A percentile compares a stretch with the other conserved stretches of the same genome.
Evolutionary conservation across 1,284 basidiomycete genomes (phyloP).

Genomic region (Porodaedalea pini): DNA sequence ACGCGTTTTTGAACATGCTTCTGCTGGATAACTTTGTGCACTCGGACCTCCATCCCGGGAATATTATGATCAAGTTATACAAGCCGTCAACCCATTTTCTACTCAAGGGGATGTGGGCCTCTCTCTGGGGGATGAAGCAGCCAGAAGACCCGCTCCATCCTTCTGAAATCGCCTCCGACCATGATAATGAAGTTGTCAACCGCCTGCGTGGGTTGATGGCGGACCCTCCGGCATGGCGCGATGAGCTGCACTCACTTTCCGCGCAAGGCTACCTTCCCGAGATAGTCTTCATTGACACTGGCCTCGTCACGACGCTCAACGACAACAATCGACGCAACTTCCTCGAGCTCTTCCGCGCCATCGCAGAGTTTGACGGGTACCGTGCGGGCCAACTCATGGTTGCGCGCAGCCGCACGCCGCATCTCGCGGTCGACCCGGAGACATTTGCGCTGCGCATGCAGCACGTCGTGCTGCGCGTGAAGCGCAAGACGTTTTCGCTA

Average conservation of each 20-base stretch:
- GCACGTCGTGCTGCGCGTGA: conserved; percentile 89
- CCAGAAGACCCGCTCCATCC: conserved; percentile 37
- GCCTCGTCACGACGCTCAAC: conserved; percentile 87
- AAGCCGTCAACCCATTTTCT: conserved; percentile 67
- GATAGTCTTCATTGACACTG: conserved; percentile 95
- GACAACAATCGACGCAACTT: conserved; percentile 86
- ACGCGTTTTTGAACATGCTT: conserved; percentile 99
- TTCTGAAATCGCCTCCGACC: conserved; percentile 36
- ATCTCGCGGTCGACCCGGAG: conserved; percentile 87
- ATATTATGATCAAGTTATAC: conserved; percentile 97
- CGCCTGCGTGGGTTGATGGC: conserved; percentile 56
- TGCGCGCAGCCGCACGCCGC: conserved; percentile 89
- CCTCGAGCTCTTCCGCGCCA: conserved; percentile 92
- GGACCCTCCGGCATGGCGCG: conserved; percentile 66
- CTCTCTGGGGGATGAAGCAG: conserved; percentile 32
- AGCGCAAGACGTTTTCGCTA: conserved; percentile 94
- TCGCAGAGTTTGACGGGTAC: conserved; percentile 97
- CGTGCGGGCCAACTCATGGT: conserved; percentile 94
- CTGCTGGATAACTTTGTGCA: conserved; percentile 98
- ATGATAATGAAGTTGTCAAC: conserved; percentile 60
- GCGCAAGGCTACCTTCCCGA: conserved; percentile 86
- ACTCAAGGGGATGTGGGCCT: conserved; percentile 50
- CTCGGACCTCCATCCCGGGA: conserved; percentile 91
- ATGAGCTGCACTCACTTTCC: conserved; percentile 64
- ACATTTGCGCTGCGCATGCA: conserved; percentile 98